Conservation (phyloP, 768 basidiomycete species). For the Rhodocollybia butyracea region DNA sequence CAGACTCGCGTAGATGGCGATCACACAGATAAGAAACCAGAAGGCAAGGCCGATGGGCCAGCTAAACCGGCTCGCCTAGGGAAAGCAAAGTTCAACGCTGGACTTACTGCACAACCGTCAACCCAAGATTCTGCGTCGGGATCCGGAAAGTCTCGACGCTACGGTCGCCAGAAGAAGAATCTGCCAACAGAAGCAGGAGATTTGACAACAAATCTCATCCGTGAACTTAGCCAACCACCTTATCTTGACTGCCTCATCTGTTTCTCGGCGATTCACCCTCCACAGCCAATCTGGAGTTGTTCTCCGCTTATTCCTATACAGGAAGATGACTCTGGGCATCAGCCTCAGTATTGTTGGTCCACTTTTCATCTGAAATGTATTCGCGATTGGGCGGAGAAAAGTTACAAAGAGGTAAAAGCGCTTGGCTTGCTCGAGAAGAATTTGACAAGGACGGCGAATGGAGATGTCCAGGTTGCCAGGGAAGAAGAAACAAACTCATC, state of each 20-base stretch:
- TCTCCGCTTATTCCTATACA: conserved; percentile 55
- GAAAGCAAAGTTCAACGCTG: conserved; percentile 5
- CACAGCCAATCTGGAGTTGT: conserved; percentile 87
- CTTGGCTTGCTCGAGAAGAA: conserved; percentile 71
- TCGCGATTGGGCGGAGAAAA: conserved; percentile 82
- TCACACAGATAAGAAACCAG: not conserved
- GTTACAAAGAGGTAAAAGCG: conserved; percentile 71
- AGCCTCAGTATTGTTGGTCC: conserved; percentile 77
- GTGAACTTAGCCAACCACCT: conserved; percentile 63
- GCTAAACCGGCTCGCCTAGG: not conserved
- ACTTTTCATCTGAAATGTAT: conserved; percentile 92
- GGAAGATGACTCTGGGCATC: conserved; percentile 21
- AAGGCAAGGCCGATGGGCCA: not conserved
- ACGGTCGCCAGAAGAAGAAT: not conserved
- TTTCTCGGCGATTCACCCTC: conserved; percentile 74
- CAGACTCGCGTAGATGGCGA: not conserved
- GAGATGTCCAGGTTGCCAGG: conserved; percentile 94
- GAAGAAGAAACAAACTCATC: conserved; percentile 65
- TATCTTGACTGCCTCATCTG: conserved; percentile 83
- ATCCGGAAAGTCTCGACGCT: not conserved
- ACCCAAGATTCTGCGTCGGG: not conserved
- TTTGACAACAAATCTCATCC: conserved; percentile 71
- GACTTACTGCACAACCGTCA: not conserved
- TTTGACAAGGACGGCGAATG: conserved; percentile 66
- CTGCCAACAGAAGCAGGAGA: conserved; percentile 36